Percentiles rank a stretch among this genome's conserved stretches.
Conservation (phyloP, 257 asterid species). For the Nyctanthes arbortristis region DNA sequence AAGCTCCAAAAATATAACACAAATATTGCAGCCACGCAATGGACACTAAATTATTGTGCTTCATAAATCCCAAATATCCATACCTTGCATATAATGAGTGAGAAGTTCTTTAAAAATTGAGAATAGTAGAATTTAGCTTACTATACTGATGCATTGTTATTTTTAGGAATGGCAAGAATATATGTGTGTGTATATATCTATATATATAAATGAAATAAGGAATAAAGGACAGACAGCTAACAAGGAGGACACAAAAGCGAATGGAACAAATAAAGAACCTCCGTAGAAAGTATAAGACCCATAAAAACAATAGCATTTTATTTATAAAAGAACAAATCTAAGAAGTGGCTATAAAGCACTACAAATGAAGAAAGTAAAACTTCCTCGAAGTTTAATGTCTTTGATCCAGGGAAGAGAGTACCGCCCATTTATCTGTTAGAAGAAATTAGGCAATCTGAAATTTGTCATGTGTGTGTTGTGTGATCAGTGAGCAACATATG, state of each 20-base stretch:
- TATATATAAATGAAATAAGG: neutral
- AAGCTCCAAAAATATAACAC: conserved; percentile 17
- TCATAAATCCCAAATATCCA: conserved; percentile 14
- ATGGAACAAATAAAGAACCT: conserved; percentile 9
- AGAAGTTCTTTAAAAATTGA: neutral
- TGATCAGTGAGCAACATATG: neutral
- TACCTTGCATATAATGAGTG: conserved; percentile 9
- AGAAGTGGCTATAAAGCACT: neutral
- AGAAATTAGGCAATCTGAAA: neutral
- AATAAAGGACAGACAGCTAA: neutral
- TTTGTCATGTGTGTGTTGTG: neutral
- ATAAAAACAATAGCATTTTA: no score
- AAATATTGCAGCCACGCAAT: conserved; percentile 14
- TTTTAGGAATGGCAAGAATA: no score
- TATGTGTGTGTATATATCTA: no score
- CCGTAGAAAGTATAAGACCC: neutral
- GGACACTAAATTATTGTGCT: conserved; percentile 11
- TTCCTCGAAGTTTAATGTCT: neutral
- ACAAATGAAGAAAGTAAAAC: neutral
- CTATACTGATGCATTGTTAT: neutral
- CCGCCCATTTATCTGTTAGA: neutral
- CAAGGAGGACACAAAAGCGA: conserved; percentile 11
- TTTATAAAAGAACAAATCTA: conserved; percentile 6
- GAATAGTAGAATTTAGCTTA: conserved; percentile 4
- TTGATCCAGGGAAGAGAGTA: neutral